Conservation (phyloP, 352 stramenopile genomes). For the Phytophthora chlamydospora region DNA sequence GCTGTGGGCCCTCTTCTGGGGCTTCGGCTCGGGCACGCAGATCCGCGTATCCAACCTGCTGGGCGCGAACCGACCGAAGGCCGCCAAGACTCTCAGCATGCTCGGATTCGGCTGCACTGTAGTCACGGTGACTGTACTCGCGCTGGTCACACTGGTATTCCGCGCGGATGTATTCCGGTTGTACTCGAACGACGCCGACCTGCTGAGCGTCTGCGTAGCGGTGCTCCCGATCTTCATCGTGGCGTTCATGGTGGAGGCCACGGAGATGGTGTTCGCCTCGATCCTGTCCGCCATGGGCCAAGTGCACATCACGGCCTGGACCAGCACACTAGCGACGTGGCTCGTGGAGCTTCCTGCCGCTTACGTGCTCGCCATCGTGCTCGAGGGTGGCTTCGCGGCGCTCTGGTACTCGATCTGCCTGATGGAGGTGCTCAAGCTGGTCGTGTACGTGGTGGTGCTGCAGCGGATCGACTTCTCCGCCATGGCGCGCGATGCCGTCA, state of each 20-base stretch:
- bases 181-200: constrained; percentile 34
- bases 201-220: constrained; percentile 26
- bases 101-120: constrained; percentile 34
- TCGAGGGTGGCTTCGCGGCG: constrained; percentile 28
- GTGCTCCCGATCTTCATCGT: constrained; percentile 36
- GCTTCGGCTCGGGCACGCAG: constrained; percentile 31
- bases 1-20: constrained; percentile 38
- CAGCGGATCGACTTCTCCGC: constrained; percentile 27
- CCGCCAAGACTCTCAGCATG: constrained; percentile 30
- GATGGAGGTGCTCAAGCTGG: constrained; percentile 39
- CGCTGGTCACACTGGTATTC: constrained; percentile 25
- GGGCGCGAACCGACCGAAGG: constrained; percentile 32
- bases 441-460: constrained; percentile 29
- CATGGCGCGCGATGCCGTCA: constrained; percentile 31
- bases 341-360: constrained; percentile 30
- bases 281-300: constrained; percentile 36
- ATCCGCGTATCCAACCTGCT: constrained; percentile 37
- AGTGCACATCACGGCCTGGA: constrained; percentile 34
- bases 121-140: constrained; percentile 29
- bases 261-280: constrained; percentile 38
- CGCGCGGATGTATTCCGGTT: constrained; percentile 33
- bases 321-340: constrained; percentile 32
- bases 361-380: constrained; percentile 28
- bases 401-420: constrained; percentile 42
- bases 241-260: constrained; percentile 37